A percentile compares a stretch with the other conserved stretches of the same genome.
These are phyloP conservation scores for Hypoxylon lienhwacheense DNA, from an alignment of 495 filamentous ascomycete genomes.

Conservation along the genomic window DNA sequence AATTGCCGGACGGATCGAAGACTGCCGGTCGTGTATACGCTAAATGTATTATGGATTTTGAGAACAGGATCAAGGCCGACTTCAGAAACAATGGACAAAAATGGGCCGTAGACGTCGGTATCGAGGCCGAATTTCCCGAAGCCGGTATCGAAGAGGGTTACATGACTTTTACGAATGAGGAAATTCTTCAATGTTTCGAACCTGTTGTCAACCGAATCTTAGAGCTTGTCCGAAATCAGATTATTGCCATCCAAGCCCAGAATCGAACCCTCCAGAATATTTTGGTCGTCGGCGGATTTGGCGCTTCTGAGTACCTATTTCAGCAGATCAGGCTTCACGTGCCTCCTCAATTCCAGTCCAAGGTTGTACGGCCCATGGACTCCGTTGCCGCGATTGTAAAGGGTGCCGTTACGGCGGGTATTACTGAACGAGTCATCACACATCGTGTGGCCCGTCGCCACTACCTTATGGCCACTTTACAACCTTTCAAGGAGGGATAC, in stretches of 20 bases:
- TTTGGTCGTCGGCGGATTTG: slow-evolving; percentile 72
- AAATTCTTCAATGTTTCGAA: slow-evolving; percentile 78
- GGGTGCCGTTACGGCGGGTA: slow-evolving; percentile 81
- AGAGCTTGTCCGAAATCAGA: slow-evolving; percentile 74
- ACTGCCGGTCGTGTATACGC: slow-evolving; percentile 74
- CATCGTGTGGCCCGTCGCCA: slow-evolving; percentile 97
- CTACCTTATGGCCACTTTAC: slow-evolving; percentile 98
- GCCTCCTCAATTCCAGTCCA: slow-evolving; percentile 76
- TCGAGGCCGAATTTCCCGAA: slow-evolving; percentile 75
- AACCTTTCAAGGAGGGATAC: slow-evolving; percentile 98
- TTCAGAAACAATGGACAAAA: slow-evolving; percentile 81
- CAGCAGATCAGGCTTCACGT: slow-evolving; percentile 82
- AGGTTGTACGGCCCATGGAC: slow-evolving; percentile 77
- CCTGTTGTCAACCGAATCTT: slow-evolving; percentile 72
- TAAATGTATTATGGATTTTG: slow-evolving; percentile 81
- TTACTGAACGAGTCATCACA: slow-evolving; percentile 94
- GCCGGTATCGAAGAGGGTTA: slow-evolving; percentile 76
- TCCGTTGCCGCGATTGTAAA: slow-evolving; percentile 77
- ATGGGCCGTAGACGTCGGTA: slow-evolving; percentile 76
- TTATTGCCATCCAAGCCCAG: slow-evolving; percentile 76
- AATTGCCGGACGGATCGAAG: slow-evolving; percentile 72
- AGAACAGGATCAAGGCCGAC: slow-evolving; percentile 78
- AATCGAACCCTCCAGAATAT: slow-evolving; percentile 73
- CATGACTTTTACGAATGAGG: slow-evolving; percentile 82
- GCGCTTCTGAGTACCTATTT: slow-evolving; percentile 77